A percentile compares a stretch with the other conserved stretches of the same genome.
Conservation (phyloP, 1,139 yeast genomes). For the Yamadazyma pseudoaaseri region DNA sequence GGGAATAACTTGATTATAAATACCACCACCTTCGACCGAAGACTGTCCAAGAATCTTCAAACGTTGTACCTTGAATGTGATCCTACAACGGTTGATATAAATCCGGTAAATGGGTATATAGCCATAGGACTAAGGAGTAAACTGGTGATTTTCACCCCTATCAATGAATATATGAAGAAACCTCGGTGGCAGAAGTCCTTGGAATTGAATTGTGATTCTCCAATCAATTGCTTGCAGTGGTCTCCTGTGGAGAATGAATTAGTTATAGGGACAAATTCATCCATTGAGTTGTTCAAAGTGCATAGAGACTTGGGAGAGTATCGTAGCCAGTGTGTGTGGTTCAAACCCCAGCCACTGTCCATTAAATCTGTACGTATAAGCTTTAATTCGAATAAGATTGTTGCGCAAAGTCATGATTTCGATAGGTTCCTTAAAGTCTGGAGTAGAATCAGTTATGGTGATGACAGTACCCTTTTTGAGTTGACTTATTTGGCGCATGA, state of each 20-base stretch:
- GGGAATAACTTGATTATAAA: conserved; percentile 74
- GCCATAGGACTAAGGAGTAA: conserved; percentile 42
- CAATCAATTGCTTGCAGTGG: conserved; percentile 63
- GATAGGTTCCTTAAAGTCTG: conserved; percentile 76
- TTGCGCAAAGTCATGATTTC: conserved; percentile 54
- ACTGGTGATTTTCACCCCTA: conserved; percentile 42
- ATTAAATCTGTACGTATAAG: conserved; percentile 56
- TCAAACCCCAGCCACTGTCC: conserved; percentile 53
- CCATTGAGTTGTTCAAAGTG: conserved; percentile 54
- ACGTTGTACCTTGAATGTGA: conserved; percentile 72
- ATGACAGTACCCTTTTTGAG: conserved; percentile 67
- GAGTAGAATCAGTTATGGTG: conserved; percentile 72
- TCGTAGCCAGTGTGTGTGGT: conserved; percentile 49
- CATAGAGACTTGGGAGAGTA: conserved; percentile 44
- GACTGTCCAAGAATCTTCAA: conserved; percentile 50
- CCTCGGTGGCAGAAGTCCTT: conserved; percentile 49
- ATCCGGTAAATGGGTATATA: conserved; percentile 54
- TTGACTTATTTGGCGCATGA: conserved; percentile 68
- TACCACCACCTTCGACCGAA: conserved; percentile 9
- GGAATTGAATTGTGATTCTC: conserved; percentile 27
- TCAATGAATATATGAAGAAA: conserved; percentile 39
- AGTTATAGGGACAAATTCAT: conserved; percentile 54
- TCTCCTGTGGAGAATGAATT: conserved; percentile 58
- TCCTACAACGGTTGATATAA: conserved; percentile 64
- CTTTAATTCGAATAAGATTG: conserved; percentile 63